A percentile compares a stretch with the other conserved stretches of the same genome.
phyloP scores from a whole-genome alignment of 306 rosid genomes.

The Nissolia schottii region DNA sequence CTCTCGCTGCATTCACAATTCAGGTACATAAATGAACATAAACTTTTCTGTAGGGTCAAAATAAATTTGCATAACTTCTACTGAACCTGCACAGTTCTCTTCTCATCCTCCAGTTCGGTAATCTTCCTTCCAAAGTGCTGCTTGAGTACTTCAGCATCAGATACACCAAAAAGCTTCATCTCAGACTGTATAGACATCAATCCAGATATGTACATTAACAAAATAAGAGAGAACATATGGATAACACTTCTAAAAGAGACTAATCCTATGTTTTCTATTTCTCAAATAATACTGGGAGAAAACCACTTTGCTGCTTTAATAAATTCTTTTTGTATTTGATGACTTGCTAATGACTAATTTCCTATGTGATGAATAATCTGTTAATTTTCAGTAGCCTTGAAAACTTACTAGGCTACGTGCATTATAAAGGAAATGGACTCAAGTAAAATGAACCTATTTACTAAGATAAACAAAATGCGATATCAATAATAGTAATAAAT shows the following conservation, averaged over 20 bases:
- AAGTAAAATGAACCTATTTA: background rate
- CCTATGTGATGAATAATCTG: conserved; percentile 6
- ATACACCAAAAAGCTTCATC: conserved; percentile 85
- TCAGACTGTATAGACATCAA: conserved; percentile 58
- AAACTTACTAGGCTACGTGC: conserved; percentile 1
- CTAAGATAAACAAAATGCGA: background rate
- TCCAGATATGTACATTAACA: conserved; percentile 14
- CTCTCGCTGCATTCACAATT: conserved; percentile 63
- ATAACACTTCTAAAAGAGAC: background rate
- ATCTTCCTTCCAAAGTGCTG: conserved; percentile 98
- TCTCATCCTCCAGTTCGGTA: conserved; percentile 91
- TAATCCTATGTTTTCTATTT: conserved; percentile 6
- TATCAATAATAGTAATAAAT: conserved; percentile 2
- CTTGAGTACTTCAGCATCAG: conserved; percentile 77
- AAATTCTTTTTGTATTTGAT: background rate
- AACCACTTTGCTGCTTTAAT: too few relatives aligned
- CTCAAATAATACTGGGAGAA: background rate
- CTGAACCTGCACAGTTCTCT: conserved; percentile 82
- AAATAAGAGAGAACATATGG: conserved; percentile 5
- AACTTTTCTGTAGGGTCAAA: conserved; percentile 16
- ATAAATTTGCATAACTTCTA: conserved; percentile 25
- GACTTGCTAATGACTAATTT: conserved; percentile 8
- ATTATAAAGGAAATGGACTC: background rate
- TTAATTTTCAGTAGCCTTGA: background rate
- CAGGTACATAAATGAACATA: conserved; percentile 29